Base-by-base conservation (phyloP, 23 red algal genomes). In the Gracilaria gracilis region DNA sequence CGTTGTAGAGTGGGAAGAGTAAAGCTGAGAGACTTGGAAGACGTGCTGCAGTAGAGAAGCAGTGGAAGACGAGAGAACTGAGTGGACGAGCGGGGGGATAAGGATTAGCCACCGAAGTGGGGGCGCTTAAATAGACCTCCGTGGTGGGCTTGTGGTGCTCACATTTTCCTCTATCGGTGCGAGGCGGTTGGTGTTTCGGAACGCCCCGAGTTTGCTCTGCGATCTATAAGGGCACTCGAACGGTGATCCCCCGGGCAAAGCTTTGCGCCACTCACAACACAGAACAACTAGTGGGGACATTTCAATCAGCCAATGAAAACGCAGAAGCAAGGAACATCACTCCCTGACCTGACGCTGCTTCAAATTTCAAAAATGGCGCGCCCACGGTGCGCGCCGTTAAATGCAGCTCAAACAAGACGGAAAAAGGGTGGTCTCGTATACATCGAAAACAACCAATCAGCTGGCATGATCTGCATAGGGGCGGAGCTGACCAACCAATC, bases 301-400 rank as follows among this genome's bases (percentile, higher is more conserved):
- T 37, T 12, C 67, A 73, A 73, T 40, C 67, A 42, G 33, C 67
- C 67, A 73, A 73, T 73, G 17, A 73, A 19, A 73, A 29, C 16
- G 16, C 13, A 73, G 12, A 40, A 70, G 23, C 8, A 2, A 20
- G 17, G 5, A 73, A 73, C 31, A 67, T 67, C 20, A 21, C 67
- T 9, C 15, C 67, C 5, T 40, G 1, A 4, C 16, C 4, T 15
- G 33, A 73, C 16, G 1, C 5, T 15, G 3, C 21, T 40, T 37
- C 0, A n/a, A 73, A 44, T 39, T 73, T 44, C 35, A 73, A 73
- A 73, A 73, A 73, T 73, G 67, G 67, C 67, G 67, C 67, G 67
- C 67, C 44, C 35, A 4, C 67, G 67, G 21, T 39, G 28, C 13
- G 27, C 13, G 24, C 59, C 29, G 59, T 0, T 4, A 62, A 62